Conservation (phyloP, 345 rosid species). For the Excoecaria agallocha region DNA sequence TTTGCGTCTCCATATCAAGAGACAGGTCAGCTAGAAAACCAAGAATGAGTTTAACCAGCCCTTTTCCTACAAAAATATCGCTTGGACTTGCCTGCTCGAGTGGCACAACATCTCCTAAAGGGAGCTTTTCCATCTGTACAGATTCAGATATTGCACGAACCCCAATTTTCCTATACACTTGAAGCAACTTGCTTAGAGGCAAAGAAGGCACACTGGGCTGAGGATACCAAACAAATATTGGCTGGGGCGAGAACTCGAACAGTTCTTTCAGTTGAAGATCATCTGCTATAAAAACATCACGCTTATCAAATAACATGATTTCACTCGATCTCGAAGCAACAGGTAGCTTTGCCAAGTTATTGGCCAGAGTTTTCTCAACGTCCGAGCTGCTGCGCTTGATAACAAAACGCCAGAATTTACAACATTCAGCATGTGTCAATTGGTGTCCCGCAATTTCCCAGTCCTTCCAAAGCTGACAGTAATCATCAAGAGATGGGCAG, state of each 20-base stretch:
- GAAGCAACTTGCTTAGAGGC: conserved; percentile 41
- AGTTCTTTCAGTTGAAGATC: conserved; percentile 60
- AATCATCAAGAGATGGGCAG: conserved; percentile 50
- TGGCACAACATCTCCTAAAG: conserved; percentile 17
- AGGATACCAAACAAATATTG: conserved; percentile 74
- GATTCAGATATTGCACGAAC: conserved; percentile 56
- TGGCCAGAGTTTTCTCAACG: conserved; percentile 30
- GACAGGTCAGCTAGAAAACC: conserved; percentile 54
- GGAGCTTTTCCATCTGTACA: conserved; percentile 38
- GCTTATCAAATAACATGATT: conserved; percentile 35
- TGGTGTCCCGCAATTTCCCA: conserved; percentile 45
- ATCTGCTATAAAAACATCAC: conserved; percentile 64
- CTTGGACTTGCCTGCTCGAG: conserved; percentile 24
- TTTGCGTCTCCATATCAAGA: conserved; percentile 39
- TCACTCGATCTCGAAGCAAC: conserved; percentile 36
- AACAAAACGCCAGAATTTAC: conserved; percentile 61
- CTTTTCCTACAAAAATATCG: conserved; percentile 32
- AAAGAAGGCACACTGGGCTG: conserved; percentile 41
- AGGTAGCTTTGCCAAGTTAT: conserved; percentile 45
- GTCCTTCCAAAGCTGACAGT: conserved; percentile 59
- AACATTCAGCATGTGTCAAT: conserved; percentile 47
- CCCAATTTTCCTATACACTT: conserved; percentile 49
- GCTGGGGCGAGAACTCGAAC: conserved; percentile 30
- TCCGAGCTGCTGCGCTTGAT: conserved; percentile 18
- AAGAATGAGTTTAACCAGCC: conserved; percentile 52